These are phyloP conservation scores for Lasiosphaeriaceae sp. DNA, from an alignment of 495 filamentous ascomycete species.

Conservation along the genomic window DNA sequence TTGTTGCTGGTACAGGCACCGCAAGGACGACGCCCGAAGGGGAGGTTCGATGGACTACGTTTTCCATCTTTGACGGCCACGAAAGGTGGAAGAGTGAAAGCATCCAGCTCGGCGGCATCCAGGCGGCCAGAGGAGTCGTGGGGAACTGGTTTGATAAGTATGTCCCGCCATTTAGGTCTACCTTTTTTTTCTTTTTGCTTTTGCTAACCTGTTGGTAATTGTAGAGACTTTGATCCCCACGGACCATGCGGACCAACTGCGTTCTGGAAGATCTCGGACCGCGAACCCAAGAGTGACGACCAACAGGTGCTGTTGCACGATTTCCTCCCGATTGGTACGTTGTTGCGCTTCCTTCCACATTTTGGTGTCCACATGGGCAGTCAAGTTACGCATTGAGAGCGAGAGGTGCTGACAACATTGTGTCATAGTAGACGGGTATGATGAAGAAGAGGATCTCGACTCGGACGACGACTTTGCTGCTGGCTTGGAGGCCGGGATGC, in stretches of 20 bases:
- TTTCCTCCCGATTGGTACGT: conserved; percentile 18
- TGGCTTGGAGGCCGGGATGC: no score
- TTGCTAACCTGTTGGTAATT: conserved; percentile 13
- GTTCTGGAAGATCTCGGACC: conserved; percentile 63
- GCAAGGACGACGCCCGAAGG: conserved; percentile 57
- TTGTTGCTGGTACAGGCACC: conserved; percentile 32
- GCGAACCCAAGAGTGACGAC: conserved; percentile 14
- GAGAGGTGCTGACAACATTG: no score
- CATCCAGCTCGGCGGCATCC: conserved; percentile 58
- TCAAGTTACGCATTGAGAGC: no score
- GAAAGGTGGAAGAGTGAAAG: conserved; percentile 65
- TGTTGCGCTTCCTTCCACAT: not conserved
- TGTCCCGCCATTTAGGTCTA: conserved; percentile 2
- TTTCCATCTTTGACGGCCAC: conserved; percentile 56
- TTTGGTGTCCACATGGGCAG: no score
- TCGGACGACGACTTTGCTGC: no score
- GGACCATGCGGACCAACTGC: conserved; percentile 62
- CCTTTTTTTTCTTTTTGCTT: not conserved
- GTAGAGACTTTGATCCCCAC: conserved; percentile 53
- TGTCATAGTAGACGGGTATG: conserved; percentile 13
- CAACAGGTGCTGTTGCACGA: conserved; percentile 19
- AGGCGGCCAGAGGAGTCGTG: conserved; percentile 54
- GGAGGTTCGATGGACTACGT: conserved; percentile 64
- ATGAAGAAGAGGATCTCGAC: conserved; percentile 9
- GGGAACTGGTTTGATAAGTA: conserved; percentile 68